Base-by-base conservation (phyloP, 2,329 filamentous ascomycete species). In the Teratosphaeria destructans region DNA sequence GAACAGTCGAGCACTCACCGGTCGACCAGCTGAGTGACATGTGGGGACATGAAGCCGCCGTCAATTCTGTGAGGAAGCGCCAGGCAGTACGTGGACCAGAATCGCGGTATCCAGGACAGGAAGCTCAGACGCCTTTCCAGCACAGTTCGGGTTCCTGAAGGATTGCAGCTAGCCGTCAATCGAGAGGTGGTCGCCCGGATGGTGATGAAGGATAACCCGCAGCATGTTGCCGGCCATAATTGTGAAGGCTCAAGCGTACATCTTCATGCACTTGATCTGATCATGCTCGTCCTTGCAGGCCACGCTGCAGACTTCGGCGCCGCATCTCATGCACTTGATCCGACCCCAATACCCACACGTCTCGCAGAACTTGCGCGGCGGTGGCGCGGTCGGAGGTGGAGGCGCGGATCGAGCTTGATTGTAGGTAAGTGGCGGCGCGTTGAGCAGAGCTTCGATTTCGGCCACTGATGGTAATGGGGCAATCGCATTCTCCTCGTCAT, bases 321-420 rank as follows among this genome's bases (percentile, higher is more conserved):
- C 88, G 74, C 89, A 93, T 76, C 88, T 89, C 72, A 86, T 81
- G 75, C 89, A 93, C 72, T 81, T 82, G 54, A 90, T 85, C 49
- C 85, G 78, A 2, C 88, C 89, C 88, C 89, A 92, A 73, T 91
- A 92, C 14, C 89, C 89, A 70, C 89, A 93, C 35, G 90, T 84
- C 70, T 87, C 86, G 73, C 89, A 93, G 72, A 92, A 93, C 39
- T 77, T 76, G 61, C 88, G 78, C 58, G 75, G 74, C 54, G 77
- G 76, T 2, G 87, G 85, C 10, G 70, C 74, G 16, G 67, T 66
- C 3, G 70, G 59, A 5, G 74, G 68, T 14, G 76, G 74, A 23
- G 77, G 74, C 4, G 71, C 73, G 16, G 71, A 74, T 60, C 76
- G 73, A 53, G 85, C 85, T 65, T 89, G 86, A 55, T 81, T 78